Evolutionary conservation across 2,329 filamentous ascomycete genomes (phyloP).

Genomic region (Apiospora rasikravindrae): DNA sequence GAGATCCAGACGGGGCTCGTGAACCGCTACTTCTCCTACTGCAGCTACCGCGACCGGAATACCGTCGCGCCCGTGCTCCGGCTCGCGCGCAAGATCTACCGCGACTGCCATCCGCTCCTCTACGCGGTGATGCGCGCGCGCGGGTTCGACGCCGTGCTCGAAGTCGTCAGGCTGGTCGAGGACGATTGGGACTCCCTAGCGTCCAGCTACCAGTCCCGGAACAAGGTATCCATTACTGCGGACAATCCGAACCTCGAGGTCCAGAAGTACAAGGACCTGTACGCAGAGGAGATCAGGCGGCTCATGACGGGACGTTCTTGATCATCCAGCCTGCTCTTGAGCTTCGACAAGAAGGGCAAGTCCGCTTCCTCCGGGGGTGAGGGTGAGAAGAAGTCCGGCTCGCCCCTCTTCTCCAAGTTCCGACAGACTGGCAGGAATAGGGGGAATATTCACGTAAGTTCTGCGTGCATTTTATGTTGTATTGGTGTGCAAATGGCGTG

Average conservation of each 20-base stretch:
- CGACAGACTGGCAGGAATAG: constrained; percentile 42
- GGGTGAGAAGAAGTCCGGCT: constrained; percentile 59
- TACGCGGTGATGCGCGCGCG: neutral
- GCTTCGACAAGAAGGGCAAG: constrained; percentile 74
- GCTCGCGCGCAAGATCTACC: constrained; percentile 18
- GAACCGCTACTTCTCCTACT: neutral
- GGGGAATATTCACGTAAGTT: too few relatives aligned
- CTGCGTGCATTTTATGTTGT: neutral
- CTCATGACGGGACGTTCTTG: neutral
- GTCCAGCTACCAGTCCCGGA: neutral
- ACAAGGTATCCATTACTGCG: too few relatives aligned
- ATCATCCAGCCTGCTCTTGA: constrained; percentile 65
- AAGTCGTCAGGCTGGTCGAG: neutral
- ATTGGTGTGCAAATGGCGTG: too few relatives aligned
- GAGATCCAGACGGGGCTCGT: neutral
- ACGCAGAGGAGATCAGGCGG: neutral
- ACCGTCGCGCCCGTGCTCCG: neutral
- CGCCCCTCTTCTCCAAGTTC: constrained; percentile 64
- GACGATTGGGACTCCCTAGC: neutral
- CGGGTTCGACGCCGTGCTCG: neutral
- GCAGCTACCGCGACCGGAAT: neutral
- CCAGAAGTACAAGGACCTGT: neutral
- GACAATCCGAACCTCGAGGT: neutral
- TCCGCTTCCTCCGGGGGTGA: constrained; percentile 62
- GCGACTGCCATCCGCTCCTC: constrained; percentile 17